phyloP scores from a whole-genome alignment of 495 filamentous ascomycete genomes.

The Beverwykella pulmonaria region DNA sequence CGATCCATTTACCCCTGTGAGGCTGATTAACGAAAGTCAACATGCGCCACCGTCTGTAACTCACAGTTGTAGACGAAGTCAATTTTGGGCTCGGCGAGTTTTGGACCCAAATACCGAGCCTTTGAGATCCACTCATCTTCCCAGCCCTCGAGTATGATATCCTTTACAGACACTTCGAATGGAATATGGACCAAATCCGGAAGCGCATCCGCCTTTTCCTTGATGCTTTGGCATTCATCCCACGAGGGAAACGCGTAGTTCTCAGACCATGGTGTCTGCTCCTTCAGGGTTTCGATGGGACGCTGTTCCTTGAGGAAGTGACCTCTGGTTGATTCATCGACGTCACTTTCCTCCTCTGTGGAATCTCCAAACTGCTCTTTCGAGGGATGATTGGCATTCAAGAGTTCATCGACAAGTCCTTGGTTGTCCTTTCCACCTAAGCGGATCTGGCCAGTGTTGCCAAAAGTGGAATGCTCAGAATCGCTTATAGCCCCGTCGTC shows the following conservation, averaged over 20 bases:
- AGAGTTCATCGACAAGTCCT: conserved; percentile 1
- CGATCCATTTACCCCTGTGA: conserved; percentile 48
- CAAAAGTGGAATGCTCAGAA: not conserved
- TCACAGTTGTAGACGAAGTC: conserved; percentile 52
- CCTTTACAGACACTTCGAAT: conserved; percentile 47
- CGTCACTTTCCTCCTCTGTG: conserved; percentile 9
- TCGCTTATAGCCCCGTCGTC: not conserved
- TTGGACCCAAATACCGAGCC: conserved; percentile 40
- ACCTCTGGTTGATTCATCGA: not conserved
- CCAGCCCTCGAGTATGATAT: conserved; percentile 47
- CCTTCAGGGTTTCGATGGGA: conserved; percentile 8
- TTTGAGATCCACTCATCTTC: conserved; percentile 50
- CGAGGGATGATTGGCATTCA: conserved; percentile 15
- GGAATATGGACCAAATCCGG: conserved; percentile 49
- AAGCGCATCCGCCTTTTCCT: conserved; percentile 37
- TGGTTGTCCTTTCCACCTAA: not conserved
- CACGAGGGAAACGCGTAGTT: conserved; percentile 21
- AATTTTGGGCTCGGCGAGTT: conserved; percentile 48
- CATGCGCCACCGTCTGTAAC: not conserved
- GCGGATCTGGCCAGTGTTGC: not conserved
- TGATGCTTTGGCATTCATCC: conserved; percentile 25
- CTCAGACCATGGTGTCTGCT: conserved; percentile 10
- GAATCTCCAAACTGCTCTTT: not conserved
- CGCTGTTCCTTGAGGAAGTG: not conserved
- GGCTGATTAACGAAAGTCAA: not conserved